These are phyloP conservation scores for Allodekkera sacchari DNA, from an alignment of 805 yeast genomes.

Conservation along the genomic window DNA sequence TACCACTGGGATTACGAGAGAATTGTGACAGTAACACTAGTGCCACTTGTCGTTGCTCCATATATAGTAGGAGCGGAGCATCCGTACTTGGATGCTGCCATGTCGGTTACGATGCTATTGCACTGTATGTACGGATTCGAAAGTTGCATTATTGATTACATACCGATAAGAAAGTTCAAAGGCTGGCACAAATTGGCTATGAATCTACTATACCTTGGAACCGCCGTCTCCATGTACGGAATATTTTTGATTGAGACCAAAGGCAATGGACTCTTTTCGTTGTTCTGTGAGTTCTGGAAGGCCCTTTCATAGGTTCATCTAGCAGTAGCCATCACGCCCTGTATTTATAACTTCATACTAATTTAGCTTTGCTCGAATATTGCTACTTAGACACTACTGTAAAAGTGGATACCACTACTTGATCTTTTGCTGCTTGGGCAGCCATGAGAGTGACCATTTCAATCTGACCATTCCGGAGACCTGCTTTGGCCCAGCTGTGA, in stretches of 20 bases:
- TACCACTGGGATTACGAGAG: slow-evolving; percentile 93
- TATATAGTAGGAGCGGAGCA: slow-evolving; percentile 64
- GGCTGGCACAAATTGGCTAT: slow-evolving; percentile 61
- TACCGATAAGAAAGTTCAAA: slow-evolving; percentile 82
- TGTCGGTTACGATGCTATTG: slow-evolving; percentile 56
- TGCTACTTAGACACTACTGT: background rate
- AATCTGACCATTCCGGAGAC: too few relatives aligned
- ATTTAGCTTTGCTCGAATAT: too few relatives aligned
- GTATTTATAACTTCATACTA: background rate
- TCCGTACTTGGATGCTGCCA: slow-evolving; percentile 65
- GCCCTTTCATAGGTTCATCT: too few relatives aligned
- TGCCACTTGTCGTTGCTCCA: slow-evolving; percentile 74
- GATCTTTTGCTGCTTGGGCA: too few relatives aligned
- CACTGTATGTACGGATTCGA: slow-evolving; percentile 85
- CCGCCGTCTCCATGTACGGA: slow-evolving; percentile 67
- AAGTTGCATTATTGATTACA: slow-evolving; percentile 87
- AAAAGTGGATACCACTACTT: too few relatives aligned
- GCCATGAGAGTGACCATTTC: too few relatives aligned
- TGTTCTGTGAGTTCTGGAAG: slow-evolving; percentile 56
- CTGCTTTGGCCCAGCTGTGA: too few relatives aligned
- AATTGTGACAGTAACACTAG: slow-evolving; percentile 54
- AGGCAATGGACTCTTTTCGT: slow-evolving; percentile 67
- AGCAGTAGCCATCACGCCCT: too few relatives aligned
- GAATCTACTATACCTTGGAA: slow-evolving; percentile 62
- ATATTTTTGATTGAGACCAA: slow-evolving; percentile 75